These are phyloP conservation scores for Martensiomyces pterosporus DNA, from an alignment of 192 early-diverging fungal genomes.

Conservation along the genomic window DNA sequence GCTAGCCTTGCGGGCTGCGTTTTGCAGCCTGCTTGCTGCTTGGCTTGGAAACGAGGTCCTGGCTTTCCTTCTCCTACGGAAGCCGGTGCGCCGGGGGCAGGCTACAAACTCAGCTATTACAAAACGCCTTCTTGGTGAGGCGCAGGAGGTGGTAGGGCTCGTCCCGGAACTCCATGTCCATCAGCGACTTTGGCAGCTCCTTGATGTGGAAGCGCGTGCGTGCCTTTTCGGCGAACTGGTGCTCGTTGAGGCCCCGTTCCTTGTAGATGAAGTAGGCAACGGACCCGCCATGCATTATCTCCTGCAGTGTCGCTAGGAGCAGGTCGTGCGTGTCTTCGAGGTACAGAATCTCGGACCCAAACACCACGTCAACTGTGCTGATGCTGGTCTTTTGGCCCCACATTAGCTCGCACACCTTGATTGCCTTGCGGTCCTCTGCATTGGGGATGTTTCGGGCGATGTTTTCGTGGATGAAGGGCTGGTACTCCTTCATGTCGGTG, in stretches of 20 bases:
- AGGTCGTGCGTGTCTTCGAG: conserved; percentile 12
- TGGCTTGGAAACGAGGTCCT: not conserved
- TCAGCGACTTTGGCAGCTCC: conserved; percentile 4
- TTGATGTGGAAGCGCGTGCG: conserved; percentile 4
- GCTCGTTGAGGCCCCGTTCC: conserved; percentile 14
- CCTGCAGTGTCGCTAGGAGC: conserved; percentile 4
- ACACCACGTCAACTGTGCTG: conserved; percentile 8
- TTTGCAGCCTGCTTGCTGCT: not conserved
- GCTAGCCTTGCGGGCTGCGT: not conserved
- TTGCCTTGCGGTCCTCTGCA: not conserved
- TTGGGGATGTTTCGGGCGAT: not conserved
- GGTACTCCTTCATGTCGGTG: conserved; percentile 18
- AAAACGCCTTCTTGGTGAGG: too few relatives aligned
- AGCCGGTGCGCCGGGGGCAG: not conserved
- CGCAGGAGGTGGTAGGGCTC: conserved; percentile 16
- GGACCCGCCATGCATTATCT: conserved; percentile 10
- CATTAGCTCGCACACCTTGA: conserved; percentile 9
- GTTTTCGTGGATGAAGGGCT: conserved; percentile 5
- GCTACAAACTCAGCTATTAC: not conserved
- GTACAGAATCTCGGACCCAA: conserved; percentile 31
- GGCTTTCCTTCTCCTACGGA: not conserved
- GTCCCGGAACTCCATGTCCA: conserved; percentile 11
- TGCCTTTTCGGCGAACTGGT: conserved; percentile 3
- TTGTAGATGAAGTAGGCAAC: conserved; percentile 22
- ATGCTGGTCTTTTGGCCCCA: not conserved